Evolutionary conservation across 371 early-diverging fungal species (phyloP).

Genomic region (Mucor racemosus): DNA sequence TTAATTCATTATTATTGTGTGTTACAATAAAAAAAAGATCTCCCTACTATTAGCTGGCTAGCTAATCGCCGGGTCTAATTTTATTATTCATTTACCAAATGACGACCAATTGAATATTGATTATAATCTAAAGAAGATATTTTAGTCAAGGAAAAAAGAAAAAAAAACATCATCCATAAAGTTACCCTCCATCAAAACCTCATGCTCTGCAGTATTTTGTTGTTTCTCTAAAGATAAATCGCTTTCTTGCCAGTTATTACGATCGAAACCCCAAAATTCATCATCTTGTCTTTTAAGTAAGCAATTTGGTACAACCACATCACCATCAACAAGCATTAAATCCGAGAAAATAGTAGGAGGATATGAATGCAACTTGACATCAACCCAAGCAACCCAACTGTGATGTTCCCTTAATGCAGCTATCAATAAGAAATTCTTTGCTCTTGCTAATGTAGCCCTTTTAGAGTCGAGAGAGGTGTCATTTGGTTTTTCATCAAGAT

Average conservation of each 20-base stretch:
- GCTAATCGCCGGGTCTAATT: not conserved
- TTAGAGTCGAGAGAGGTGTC: slow-evolving; percentile 25
- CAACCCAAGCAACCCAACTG: slow-evolving; percentile 63
- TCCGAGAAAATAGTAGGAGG: slow-evolving; percentile 57
- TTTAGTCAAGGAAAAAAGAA: not conserved
- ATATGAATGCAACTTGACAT: slow-evolving; percentile 53
- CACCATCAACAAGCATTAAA: slow-evolving; percentile 52
- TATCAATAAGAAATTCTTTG: slow-evolving; percentile 57
- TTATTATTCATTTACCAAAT: slow-evolving; percentile 13
- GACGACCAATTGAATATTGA: slow-evolving; percentile 21
- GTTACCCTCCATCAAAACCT: slow-evolving; percentile 47
- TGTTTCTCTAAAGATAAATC: slow-evolving; percentile 54
- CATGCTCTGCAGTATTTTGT: slow-evolving; percentile 40
- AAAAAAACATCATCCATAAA: not conserved
- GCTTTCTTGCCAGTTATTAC: slow-evolving; percentile 72
- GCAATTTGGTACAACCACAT: slow-evolving; percentile 64
- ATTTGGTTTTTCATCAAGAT: slow-evolving; percentile 9
- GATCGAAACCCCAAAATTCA: slow-evolving; percentile 58
- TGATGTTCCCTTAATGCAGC: slow-evolving; percentile 51
- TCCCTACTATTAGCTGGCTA: not conserved
- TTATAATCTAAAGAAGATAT: slow-evolving; percentile 17
- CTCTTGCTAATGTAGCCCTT: slow-evolving; percentile 54
- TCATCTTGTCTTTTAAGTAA: slow-evolving; percentile 41
- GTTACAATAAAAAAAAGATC: not conserved
- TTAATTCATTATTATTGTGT: not conserved